Conservation (phyloP, 2,329 filamentous ascomycete genomes). For the Botrytis paeoniae region DNA sequence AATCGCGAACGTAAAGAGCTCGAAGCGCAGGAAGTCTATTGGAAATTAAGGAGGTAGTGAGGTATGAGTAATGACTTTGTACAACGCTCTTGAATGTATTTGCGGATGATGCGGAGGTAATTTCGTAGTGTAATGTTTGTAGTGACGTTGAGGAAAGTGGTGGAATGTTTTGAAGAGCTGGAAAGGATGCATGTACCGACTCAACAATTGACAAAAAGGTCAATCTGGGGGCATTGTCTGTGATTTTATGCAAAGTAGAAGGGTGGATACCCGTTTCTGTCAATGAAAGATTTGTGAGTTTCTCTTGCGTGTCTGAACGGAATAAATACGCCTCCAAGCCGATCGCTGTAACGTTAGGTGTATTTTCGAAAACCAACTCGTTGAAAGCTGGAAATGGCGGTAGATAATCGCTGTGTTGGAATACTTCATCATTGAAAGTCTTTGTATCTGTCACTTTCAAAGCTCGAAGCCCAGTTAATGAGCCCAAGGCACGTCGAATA, state of each 20-base stretch:
- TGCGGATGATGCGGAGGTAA: conserved; percentile 58
- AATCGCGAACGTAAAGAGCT: conserved; percentile 81
- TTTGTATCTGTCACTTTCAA: conserved; percentile 70
- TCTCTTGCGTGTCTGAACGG: conserved; percentile 54
- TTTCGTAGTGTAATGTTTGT: conserved; percentile 75
- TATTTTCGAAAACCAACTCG: conserved; percentile 69
- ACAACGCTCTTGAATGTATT: conserved; percentile 56
- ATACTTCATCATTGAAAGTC: conserved; percentile 74
- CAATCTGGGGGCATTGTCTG: conserved; percentile 43
- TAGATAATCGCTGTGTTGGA: conserved; percentile 61
- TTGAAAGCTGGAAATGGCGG: conserved; percentile 73
- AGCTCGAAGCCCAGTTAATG: conserved; percentile 65
- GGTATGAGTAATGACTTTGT: conserved; percentile 75
- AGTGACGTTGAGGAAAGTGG: conserved; percentile 68
- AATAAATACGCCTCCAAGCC: conserved; percentile 69
- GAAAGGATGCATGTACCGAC: conserved; percentile 55
- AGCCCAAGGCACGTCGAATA: conserved; percentile 67
- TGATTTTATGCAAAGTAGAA: conserved; percentile 43
- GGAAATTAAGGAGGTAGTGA: conserved; percentile 76
- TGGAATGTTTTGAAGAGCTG: conserved; percentile 52
- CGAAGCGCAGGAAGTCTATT: conserved; percentile 71
- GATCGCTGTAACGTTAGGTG: conserved; percentile 66
- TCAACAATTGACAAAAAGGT: conserved; percentile 52
- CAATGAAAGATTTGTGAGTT: conserved; percentile 67
- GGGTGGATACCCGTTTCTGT: conserved; percentile 66